Evolutionary conservation across 2,329 filamentous ascomycete genomes (phyloP).

Genomic region (Epichloe festucae): DNA sequence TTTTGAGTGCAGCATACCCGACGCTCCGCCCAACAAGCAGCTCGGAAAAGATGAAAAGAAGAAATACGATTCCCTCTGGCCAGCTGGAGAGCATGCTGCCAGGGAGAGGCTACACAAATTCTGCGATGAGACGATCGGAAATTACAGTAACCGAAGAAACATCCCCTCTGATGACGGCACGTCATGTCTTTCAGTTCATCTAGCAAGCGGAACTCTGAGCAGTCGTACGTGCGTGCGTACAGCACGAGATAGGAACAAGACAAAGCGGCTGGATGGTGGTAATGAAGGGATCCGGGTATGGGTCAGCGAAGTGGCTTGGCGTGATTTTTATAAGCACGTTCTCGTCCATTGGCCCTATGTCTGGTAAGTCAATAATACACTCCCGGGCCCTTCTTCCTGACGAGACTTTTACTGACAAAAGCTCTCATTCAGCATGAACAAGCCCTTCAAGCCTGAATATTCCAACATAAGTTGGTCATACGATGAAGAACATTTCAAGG

Average conservation of each 20-base stretch:
- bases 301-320: constrained; percentile 77
- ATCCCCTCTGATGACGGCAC: constrained; percentile 50
- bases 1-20: constrained; percentile 49
- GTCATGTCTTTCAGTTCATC: constrained; percentile 58
- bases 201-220: constrained; percentile 55
- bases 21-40: constrained; percentile 48
- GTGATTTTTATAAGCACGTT: constrained; percentile 82
- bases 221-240: constrained; percentile 51
- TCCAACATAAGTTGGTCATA: constrained; percentile 76
- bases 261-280: constrained; percentile 53
- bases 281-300: constrained; percentile 54
- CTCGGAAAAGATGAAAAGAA: constrained; percentile 46
- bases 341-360: constrained; percentile 76
- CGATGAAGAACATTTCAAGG: constrained; percentile 50
- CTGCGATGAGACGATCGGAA: constrained; percentile 45
- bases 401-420: neutral
- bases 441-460: constrained; percentile 66
- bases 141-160: constrained; percentile 54
- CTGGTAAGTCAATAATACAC: constrained; percentile 34
- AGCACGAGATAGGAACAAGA: constrained; percentile 50
- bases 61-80: constrained; percentile 50
- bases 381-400: neutral
- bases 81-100: constrained; percentile 64
- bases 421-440: constrained; percentile 35
- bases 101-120: constrained; percentile 51